These are phyloP conservation scores for Gossypium aridum DNA, from an alignment of 441 rosid species.

Conservation along the genomic window DNA sequence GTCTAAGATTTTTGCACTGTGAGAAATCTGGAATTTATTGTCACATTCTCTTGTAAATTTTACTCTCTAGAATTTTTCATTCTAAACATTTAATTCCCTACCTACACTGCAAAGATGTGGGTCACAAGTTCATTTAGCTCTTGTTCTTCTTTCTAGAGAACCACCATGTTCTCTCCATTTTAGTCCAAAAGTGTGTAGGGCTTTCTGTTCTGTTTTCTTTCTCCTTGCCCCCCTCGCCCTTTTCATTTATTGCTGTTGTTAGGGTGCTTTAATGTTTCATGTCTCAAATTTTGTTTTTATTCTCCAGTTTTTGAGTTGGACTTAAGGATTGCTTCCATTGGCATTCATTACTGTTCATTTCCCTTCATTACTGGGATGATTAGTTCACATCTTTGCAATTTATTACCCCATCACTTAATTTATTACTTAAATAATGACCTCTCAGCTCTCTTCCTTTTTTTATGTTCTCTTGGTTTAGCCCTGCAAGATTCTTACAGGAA, in stretches of 20 bases:
- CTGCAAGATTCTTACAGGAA: slow-evolving; percentile 13
- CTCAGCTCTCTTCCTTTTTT: slow-evolving; percentile 8
- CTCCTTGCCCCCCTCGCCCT: slow-evolving; percentile 1
- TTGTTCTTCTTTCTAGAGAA: slow-evolving; percentile 14
- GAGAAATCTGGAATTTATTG: background rate
- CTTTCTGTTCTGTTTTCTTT: slow-evolving; percentile 14
- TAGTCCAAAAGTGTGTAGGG: slow-evolving; percentile 17
- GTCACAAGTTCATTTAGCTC: slow-evolving; percentile 13
- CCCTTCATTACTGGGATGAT: slow-evolving; percentile 25
- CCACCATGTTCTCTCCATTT: slow-evolving; percentile 18
- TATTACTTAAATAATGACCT: slow-evolving; percentile 31
- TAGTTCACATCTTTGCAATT: slow-evolving; percentile 18
- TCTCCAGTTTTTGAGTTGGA: slow-evolving; percentile 25
- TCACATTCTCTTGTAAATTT: slow-evolving; percentile 9
- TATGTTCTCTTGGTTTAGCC: slow-evolving; percentile 9
- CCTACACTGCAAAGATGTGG: slow-evolving; percentile 29
- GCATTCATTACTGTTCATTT: slow-evolving; percentile 25
- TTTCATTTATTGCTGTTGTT: slow-evolving; percentile 34
- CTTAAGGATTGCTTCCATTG: slow-evolving; percentile 21
- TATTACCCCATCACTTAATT: slow-evolving; percentile 17
- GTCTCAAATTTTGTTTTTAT: slow-evolving; percentile 21
- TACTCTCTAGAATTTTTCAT: background rate
- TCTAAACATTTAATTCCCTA: slow-evolving; percentile 24
- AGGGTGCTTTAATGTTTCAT: slow-evolving; percentile 24
- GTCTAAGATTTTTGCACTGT: background rate